phyloP scores from a whole-genome alignment of 768 basidiomycete species.

The Baorangia bicolor region DNA sequence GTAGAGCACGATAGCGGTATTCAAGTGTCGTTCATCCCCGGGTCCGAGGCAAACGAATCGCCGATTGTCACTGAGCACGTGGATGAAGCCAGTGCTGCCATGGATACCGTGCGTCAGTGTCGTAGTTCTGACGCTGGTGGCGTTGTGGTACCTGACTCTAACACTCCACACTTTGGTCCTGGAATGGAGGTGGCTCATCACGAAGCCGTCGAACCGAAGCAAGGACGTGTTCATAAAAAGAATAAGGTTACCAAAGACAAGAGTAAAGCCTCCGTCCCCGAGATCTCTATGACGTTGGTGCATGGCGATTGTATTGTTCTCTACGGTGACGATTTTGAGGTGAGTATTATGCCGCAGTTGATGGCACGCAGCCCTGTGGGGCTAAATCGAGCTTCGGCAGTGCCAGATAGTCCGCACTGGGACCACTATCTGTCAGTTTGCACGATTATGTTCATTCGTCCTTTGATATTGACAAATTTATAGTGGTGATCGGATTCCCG shows the following conservation, averaged over 20 bases:
- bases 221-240: slow-evolving; percentile 9
- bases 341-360: slow-evolving; percentile 24
- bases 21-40: background rate
- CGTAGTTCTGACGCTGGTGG: background rate
- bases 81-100: background rate
- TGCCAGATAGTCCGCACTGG: slow-evolving; percentile 30
- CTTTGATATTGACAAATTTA: slow-evolving; percentile 9
- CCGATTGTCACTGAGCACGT: slow-evolving; percentile 1
- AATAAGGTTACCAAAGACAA: slow-evolving; percentile 20
- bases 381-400: slow-evolving; percentile 14
- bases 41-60: background rate
- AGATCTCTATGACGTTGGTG: slow-evolving; percentile 34
- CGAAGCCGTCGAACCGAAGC: background rate
- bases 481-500: slow-evolving; percentile 30
- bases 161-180: background rate
- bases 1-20: background rate
- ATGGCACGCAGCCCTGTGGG: background rate
- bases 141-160: background rate
- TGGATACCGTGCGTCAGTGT: slow-evolving; percentile 8
- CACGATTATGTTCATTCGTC: background rate
- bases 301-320: slow-evolving; percentile 41
- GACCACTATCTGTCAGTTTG: slow-evolving; percentile 32
- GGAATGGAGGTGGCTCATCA: background rate
- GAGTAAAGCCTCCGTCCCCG: slow-evolving; percentile 13
- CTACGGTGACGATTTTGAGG: slow-evolving; percentile 41